phyloP scores from a whole-genome alignment of 352 stramenopile genomes.

The Aphanomyces cochlioides region DNA sequence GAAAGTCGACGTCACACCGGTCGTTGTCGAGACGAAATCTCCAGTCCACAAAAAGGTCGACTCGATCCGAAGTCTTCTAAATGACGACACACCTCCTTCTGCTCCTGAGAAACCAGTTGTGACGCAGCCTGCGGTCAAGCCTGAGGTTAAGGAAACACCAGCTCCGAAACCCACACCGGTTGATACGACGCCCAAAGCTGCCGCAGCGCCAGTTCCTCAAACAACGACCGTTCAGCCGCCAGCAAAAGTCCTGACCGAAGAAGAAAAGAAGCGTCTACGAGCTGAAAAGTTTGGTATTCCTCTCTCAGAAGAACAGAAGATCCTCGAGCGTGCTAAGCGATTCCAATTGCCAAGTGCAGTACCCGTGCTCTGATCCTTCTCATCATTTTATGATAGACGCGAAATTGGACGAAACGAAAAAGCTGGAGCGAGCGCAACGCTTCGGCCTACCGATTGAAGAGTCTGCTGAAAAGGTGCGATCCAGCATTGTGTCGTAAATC shows the following conservation, averaged over 20 bases:
- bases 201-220: conserved; percentile 16
- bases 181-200: neutral
- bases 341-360: conserved; percentile 52
- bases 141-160: neutral
- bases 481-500: conserved; percentile 10
- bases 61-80: conserved; percentile 8
- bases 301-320: conserved; percentile 68
- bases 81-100: conserved; percentile 12
- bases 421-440: conserved; percentile 67
- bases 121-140: neutral
- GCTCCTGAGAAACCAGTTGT: conserved; percentile 29
- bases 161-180: conserved; percentile 19
- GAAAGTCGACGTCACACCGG: conserved; percentile 64
- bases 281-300: conserved; percentile 80
- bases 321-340: conserved; percentile 76
- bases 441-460: conserved; percentile 54
- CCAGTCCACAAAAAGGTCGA: neutral
- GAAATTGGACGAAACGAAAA: conserved; percentile 49
- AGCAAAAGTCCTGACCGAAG: conserved; percentile 48
- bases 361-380: too few species aligned
- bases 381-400: conserved; percentile 32
- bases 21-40: conserved; percentile 45
- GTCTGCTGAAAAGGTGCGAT: conserved; percentile 63
- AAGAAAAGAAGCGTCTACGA: conserved; percentile 72
- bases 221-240: conserved; percentile 27